Evolutionary conservation across 208 protist species (phyloP), one percentile per base, ranked within the genome.

Genomic region (Acanthamoeba quina): DNA sequence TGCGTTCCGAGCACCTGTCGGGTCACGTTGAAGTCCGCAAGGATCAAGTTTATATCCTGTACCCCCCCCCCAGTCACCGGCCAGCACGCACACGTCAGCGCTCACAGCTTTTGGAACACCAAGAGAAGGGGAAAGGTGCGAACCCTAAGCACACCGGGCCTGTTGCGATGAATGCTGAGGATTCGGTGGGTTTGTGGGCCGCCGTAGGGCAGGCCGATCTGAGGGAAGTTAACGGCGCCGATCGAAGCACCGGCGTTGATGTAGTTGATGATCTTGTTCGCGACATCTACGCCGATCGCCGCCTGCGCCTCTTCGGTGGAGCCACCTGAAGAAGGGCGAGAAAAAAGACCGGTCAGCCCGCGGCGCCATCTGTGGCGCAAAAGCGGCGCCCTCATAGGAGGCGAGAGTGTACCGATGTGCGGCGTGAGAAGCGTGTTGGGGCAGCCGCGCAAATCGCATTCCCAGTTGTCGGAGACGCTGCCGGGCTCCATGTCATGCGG

Each of bases 341-440:
- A 10, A 21, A n/a, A n/a, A n/a, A n/a, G n/a, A n/a, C n/a, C n/a
- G n/a, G n/a, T n/a, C n/a, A n/a, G n/a, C n/a, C n/a, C n/a, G n/a
- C n/a, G n/a, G n/a, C n/a, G n/a, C n/a, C n/a, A n/a, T n/a, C n/a
- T n/a, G n/a, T n/a, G 21, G 15, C 0, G 58, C 1, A 7, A 64
- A 29, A 29, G n/a, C 44, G 54, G 19, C 70, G 13, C 1, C 13
- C 29, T 3, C 64, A 24, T 58, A n/a, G 58, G 68, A 11, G n/a
- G 26, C 4, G 31, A 15, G 26, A 41, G 26, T 6, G 0, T 93
- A 96, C 96, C 98, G 70, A 99, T 98, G 95, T 99, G 98, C 24
- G 98, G 98, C 13, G 98, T 99, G 31, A 99, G 95, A 94, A 99
- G 98, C 17, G 98, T 98, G 78, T 99, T 99, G n/a, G 97, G 96